Evolutionary conservation across 768 basidiomycete genomes (phyloP), one percentile per base, ranked within the genome.

Genomic region (Auriscalpium microsporum): DNA sequence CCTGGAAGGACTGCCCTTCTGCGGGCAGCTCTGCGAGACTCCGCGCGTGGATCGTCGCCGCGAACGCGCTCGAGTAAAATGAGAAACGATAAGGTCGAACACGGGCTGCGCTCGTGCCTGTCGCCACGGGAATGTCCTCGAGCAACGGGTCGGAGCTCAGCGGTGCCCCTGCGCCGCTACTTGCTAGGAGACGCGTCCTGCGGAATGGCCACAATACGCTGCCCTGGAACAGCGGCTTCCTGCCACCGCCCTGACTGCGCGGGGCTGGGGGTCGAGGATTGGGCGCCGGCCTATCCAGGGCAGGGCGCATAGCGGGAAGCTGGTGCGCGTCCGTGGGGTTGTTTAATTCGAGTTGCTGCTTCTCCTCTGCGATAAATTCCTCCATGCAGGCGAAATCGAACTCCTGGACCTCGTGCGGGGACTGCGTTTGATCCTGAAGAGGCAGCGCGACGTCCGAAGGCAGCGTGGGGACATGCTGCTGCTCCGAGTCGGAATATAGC

Each of bases 11-110:
- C 69, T 98, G 95, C 0, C 90, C 90, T 38, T 95, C 94, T 0
- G 88, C 91, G 0, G 96, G 96, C 14, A 99, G 79, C 69, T 99
- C 96, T 53, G 88, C 84, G 14, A 99, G 72, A 58, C 87, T 94
- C 16, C 94, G 81, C 0, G 96, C 90, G 72, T 98, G 95, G 48
- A 99, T 97, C 2, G 96, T 97, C 0, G 93, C 87, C 3, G 86
- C 83, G 49, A 96, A 74, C 4, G 87, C 79, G 64, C 96, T 98
- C n/a, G 92, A 97, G 72, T 98, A 99, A 73, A 98, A 99, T 0
- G 95, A 97, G 73, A 98, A 99, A 46, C 96, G 81, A 66, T 96
- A 98, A 8, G 94, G 95, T 63, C 93, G 77, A 28, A 28, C 5
- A 28, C 28, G 28, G 28, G 28, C 28, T 28, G 2, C 28, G 28